Conservation (phyloP, 305 asterid species). For the Fraxinus xanthoxyloides region DNA sequence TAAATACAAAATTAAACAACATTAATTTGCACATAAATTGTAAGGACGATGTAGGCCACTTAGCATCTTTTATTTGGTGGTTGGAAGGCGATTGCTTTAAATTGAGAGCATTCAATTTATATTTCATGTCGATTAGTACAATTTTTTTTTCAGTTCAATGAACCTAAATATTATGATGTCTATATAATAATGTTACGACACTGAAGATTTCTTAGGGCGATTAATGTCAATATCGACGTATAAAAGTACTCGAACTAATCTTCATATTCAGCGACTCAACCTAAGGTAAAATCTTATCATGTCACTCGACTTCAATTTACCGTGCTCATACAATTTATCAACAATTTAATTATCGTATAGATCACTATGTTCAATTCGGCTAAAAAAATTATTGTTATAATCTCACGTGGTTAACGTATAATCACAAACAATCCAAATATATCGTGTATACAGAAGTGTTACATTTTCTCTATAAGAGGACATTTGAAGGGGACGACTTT, state of each 20-base stretch:
- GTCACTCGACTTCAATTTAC: neutral
- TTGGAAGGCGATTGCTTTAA: slow-evolving; percentile 2
- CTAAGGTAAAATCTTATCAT: neutral
- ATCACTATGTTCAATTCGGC: neutral
- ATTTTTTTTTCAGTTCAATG: neutral
- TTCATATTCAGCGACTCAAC: neutral
- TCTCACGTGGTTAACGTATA: neutral
- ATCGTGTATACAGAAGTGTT: neutral
- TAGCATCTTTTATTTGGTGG: slow-evolving; percentile 19
- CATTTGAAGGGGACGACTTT: neutral
- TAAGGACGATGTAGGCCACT: neutral
- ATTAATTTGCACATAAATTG: neutral
- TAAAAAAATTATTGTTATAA: neutral
- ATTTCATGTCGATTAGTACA: neutral
- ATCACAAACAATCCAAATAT: neutral
- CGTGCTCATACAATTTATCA: neutral
- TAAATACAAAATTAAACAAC: neutral
- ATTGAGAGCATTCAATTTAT: neutral
- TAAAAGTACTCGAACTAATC: neutral
- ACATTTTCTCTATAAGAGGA: neutral
- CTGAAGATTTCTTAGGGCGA: neutral
- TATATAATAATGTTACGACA: neutral
- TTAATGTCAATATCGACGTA: neutral
- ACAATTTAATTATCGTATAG: neutral
- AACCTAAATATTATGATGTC: neutral